Conservation (phyloP, 306 rosid genomes). For the Quercus wislizeni region DNA sequence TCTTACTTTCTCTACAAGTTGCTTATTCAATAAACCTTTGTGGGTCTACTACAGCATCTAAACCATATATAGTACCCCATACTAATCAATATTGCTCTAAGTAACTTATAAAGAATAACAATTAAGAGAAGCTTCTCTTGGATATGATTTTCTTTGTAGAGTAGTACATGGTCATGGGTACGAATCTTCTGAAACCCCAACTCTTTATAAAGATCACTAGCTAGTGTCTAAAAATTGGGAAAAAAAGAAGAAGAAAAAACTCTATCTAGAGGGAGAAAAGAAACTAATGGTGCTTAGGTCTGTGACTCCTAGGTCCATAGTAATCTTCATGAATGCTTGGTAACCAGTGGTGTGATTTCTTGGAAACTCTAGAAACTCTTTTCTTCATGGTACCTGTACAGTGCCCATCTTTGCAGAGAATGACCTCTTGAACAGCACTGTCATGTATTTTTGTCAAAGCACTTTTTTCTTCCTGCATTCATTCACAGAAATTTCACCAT, state of each 20-base stretch:
- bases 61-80: not conserved
- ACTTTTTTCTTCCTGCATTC: constrained; percentile 39
- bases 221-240: not conserved
- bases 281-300: constrained; percentile 34
- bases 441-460: not conserved
- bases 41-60: not conserved
- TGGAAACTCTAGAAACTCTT: constrained; percentile 32
- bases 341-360: constrained; percentile 39
- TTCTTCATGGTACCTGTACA: constrained; percentile 45
- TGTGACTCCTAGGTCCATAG: constrained; percentile 45
- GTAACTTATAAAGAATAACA: not conserved
- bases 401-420: constrained; percentile 27
- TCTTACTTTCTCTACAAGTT: not conserved
- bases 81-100: not conserved
- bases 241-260: not conserved
- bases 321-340: constrained; percentile 53
- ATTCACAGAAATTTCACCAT: constrained; percentile 12
- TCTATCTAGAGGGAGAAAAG: not conserved
- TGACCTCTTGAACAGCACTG: not conserved
- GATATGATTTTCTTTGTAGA: not conserved
- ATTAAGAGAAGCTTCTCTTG: constrained; percentile 13
- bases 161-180: constrained; percentile 20
- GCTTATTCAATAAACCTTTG: not conserved
- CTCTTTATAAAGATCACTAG: not conserved
- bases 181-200: not conserved